Conservation (phyloP, 2,329 filamentous ascomycete genomes). For the Colletotrichum sublineola region DNA sequence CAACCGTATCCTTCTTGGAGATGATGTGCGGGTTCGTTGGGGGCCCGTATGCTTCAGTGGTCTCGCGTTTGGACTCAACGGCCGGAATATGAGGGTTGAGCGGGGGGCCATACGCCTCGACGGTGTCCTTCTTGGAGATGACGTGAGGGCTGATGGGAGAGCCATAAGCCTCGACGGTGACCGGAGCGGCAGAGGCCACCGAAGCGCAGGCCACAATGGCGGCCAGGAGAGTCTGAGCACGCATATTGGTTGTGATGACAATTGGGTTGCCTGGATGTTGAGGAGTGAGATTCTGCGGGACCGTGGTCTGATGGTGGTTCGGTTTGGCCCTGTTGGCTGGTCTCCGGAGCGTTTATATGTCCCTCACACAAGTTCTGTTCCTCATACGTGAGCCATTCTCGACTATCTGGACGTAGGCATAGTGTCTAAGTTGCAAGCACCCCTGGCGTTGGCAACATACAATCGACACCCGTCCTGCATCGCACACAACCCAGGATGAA, state of each 20-base stretch:
- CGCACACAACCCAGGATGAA: not conserved
- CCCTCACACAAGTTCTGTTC: too few species aligned
- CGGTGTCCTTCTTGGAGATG: conserved; percentile 8
- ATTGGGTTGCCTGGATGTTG: not conserved
- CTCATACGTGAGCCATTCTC: too few species aligned
- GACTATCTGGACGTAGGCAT: not conserved
- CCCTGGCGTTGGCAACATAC: conserved; percentile 4
- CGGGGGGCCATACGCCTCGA: conserved; percentile 32
- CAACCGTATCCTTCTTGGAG: conserved; percentile 17
- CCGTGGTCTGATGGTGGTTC: not conserved
- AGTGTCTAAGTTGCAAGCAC: conserved; percentile 1
- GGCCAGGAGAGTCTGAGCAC: conserved; percentile 18
- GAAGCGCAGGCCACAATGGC: conserved; percentile 28
- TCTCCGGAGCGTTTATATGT: conserved; percentile 5
- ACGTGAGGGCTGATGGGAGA: conserved; percentile 29
- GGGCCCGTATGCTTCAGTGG: conserved; percentile 23
- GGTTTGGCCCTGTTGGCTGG: not conserved
- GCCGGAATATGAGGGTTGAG: conserved; percentile 23
- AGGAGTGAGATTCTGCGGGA: too few species aligned
- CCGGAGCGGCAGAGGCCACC: conserved; percentile 11
- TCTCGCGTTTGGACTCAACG: conserved; percentile 8
- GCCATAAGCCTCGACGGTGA: conserved; percentile 25
- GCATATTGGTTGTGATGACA: conserved; percentile 9
- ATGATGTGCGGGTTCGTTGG: conserved; percentile 29
- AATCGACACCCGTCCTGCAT: not conserved